Base-by-base conservation (phyloP, 495 filamentous ascomycete genomes). In the Lepidopterella palustris region DNA sequence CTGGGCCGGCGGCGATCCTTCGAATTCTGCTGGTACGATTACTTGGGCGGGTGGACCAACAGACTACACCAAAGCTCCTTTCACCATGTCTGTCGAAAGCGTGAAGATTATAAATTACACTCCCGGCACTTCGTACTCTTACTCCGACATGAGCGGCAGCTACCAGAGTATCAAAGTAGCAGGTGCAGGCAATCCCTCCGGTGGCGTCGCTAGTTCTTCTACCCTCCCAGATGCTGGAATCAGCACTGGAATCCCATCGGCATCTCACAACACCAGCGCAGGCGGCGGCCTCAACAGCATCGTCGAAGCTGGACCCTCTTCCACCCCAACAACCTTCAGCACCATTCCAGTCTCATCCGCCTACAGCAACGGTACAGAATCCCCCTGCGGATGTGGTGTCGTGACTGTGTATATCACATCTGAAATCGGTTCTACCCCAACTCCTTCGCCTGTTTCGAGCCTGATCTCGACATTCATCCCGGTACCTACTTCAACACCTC, bases 1-100 rank as follows among this genome's bases (percentile, higher is more conserved):
- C 62, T 96, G 91, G 91, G 88, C 88, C 59, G 91, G 89, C 55
- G 90, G 90, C 57, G 89, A 93, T 65, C 75, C 85, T 0, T 60
- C 55, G 45, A 68, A 69, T 48, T 18, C 51, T 6, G 42, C 60
- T 24, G 73, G 80, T 58, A 82, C 76, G 31, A 76, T 82, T 57
- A 73, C 87, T 49, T 96, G 90, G 90, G 89, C 90, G 61, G 89
- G 89, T 49, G 90, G 90, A 57, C 60, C 74, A 57, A 88, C 87
- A 25, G 81, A 91, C 72, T 95, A 87, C 75, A 67, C 71, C 49
- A 67, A 82, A 53, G 84, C 72, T 3, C 90, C 90, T 0, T 95
- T 83, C 74, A 84, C 76, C 63, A 92, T 93, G 88, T 84, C 77
- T 62, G 82, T 95, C 55, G 77, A 88, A 77, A 81, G 73, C 40